Percentiles rank a stretch among this genome's conserved stretches.
Evolutionary conservation across 129 eudicot species (phyloP).

Genomic region (Flaveria trinervia): DNA sequence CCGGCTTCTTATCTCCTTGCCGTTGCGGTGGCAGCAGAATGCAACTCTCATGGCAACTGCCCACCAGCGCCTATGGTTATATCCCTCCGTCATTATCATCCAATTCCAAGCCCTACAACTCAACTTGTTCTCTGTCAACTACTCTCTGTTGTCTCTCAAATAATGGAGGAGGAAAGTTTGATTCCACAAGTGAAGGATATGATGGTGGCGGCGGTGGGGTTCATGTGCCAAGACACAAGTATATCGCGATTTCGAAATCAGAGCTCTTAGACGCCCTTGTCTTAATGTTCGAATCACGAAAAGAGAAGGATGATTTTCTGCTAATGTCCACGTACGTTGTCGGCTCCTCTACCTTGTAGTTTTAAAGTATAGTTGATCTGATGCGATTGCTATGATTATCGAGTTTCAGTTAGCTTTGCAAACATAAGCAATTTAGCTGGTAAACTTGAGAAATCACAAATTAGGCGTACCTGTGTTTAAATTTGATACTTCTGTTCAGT

Average conservation of each 20-base stretch:
- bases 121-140: constrained; percentile 1
- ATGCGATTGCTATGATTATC: constrained; percentile 6
- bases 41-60: constrained; percentile 37
- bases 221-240: constrained; percentile 62
- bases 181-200: constrained; percentile 8
- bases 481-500: neutral
- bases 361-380: neutral
- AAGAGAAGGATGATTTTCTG: constrained; percentile 41
- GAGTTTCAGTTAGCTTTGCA: neutral
- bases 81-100: constrained; percentile 18
- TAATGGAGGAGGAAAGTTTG: constrained; percentile 16
- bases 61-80: constrained; percentile 16
- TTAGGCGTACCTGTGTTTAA: too few species aligned
- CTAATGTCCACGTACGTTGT: constrained; percentile 56
- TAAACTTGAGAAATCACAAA: too few species aligned
- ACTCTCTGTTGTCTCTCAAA: constrained; percentile 28
- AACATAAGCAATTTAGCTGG: too few species aligned
- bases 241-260: constrained; percentile 54
- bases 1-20: constrained; percentile 26
- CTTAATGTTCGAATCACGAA: constrained; percentile 43
- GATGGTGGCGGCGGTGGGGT: constrained; percentile 35
- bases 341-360: neutral
- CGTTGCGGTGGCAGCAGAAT: constrained; percentile 10
- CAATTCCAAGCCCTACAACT: constrained; percentile 7
- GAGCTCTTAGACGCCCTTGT: constrained; percentile 59